A percentile compares a stretch with the other conserved stretches of the same genome.
phyloP scores from a whole-genome alignment of 2,329 filamentous ascomycete genomes.

The Epicoccum nigrum region DNA sequence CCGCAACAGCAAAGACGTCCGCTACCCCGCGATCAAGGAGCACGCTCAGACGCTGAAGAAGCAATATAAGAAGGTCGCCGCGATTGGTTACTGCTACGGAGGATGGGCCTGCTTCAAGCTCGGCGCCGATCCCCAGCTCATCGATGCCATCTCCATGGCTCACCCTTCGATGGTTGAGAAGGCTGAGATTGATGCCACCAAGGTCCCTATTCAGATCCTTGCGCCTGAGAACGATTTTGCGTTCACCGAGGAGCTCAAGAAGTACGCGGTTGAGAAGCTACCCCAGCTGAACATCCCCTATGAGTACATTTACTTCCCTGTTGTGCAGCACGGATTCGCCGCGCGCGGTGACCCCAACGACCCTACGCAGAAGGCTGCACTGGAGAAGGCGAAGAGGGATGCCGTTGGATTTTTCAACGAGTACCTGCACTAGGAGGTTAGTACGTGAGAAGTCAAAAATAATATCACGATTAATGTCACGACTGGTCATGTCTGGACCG shows the following conservation, averaged over 20 bases:
- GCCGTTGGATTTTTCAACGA: conserved; percentile 41
- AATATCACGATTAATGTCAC: conserved; percentile 1
- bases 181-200: conserved; percentile 37
- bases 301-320: conserved; percentile 45
- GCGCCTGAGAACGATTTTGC: conserved; percentile 36
- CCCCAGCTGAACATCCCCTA: conserved; percentile 38
- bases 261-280: conserved; percentile 33
- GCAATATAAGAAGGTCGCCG: conserved; percentile 50
- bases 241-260: conserved; percentile 41
- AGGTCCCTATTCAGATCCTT: conserved; percentile 41
- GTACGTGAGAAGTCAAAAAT: neutral
- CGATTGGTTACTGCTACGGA: conserved; percentile 58
- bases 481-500: no score
- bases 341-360: conserved; percentile 35
- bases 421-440: conserved; percentile 36
- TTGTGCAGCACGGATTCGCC: conserved; percentile 42
- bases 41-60: conserved; percentile 46
- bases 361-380: conserved; percentile 34
- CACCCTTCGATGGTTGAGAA: conserved; percentile 42
- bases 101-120: conserved; percentile 46
- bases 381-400: conserved; percentile 44
- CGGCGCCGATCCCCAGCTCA: conserved; percentile 37
- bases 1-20: conserved; percentile 47
- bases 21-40: conserved; percentile 49
- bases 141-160: conserved; percentile 39